Evolutionary conservation across 2,329 filamentous ascomycete genomes (phyloP), one percentile per base, ranked within the genome.

Genomic region (Falciphora oryzae): DNA sequence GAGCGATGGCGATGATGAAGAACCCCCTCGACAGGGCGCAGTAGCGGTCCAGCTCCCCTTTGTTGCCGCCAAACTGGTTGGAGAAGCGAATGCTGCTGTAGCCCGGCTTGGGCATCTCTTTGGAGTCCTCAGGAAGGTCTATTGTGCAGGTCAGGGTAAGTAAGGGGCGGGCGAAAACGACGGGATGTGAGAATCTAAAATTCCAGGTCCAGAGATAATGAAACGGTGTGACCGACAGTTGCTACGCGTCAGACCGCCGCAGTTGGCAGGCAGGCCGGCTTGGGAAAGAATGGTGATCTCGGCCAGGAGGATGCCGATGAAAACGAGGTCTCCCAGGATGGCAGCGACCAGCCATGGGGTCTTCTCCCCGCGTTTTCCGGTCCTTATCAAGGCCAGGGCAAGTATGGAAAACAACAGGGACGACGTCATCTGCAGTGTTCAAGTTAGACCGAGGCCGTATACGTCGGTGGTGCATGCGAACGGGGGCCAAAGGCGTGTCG

Each of bases 231-330:
- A 59, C 66, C 65, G 65, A 71, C 69, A 66, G 65, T 73, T 65
- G 29, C 32, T 25, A 22, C 63, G 65, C 31, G 73, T 75, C 57
- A 78, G 65, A 32, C 76, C 75, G 27, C 66, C 68, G 38, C 76
- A 78, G 63, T 76, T 70, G 0, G 68, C 64, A 0, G 76, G 76
- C 2, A 78, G 68, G 8, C 76, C 76, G 2, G 70, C 67, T 11
- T 67, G 68, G 38, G 75, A 72, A 7, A 78, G 69, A 4, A 77
- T 59, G 3, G 73, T 73, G 61, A 78, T 70, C 31, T 75, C 71
- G 18, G 68, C 74, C 29, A 78, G 68, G 61, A 69, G 68, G 32
- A 74, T 44, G 28, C 70, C 73, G 57, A 67, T 72, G 57, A 75
- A 70, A 8, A 75, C 5, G 8, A 75, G 62, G 58, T 78, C 76